phyloP scores from a whole-genome alignment of 805 yeast species.

The Clavispora phyllophila region DNA sequence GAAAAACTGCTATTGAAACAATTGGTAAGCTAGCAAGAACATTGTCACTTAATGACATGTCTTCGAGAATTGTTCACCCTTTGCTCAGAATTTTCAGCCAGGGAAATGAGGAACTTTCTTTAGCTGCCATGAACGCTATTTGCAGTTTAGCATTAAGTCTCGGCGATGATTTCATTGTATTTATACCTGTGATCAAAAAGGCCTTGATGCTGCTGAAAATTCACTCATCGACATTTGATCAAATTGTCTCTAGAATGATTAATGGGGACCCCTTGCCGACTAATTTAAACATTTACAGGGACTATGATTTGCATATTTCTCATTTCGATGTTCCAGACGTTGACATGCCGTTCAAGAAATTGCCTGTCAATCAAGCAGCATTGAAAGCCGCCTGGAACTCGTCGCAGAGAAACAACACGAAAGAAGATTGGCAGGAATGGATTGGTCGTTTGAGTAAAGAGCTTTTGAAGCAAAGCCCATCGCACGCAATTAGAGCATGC shows the following conservation, averaged over 20 bases:
- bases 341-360: constrained; percentile 65
- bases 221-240: constrained; percentile 73
- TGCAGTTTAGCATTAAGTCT: constrained; percentile 74
- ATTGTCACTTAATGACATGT: constrained; percentile 76
- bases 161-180: constrained; percentile 79
- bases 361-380: constrained; percentile 62
- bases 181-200: constrained; percentile 75
- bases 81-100: constrained; percentile 59
- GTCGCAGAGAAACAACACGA: constrained; percentile 69
- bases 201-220: constrained; percentile 58
- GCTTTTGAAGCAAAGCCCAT: constrained; percentile 84
- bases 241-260: constrained; percentile 67
- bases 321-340: constrained; percentile 52
- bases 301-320: constrained; percentile 36
- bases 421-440: constrained; percentile 99
- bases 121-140: constrained; percentile 70
- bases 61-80: constrained; percentile 87
- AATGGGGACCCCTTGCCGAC: constrained; percentile 86
- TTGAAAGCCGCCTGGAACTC: constrained; percentile 90
- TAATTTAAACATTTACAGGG: constrained; percentile 64
- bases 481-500: constrained; percentile 91
- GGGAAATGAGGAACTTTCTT: constrained; percentile 55
- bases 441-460: constrained; percentile 80
- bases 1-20: constrained; percentile 73
- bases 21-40: constrained; percentile 74